Evolutionary conservation across 2,329 filamentous ascomycete species (phyloP), one percentile per base, ranked within the genome.

Genomic region (Verticillium klebahnii): DNA sequence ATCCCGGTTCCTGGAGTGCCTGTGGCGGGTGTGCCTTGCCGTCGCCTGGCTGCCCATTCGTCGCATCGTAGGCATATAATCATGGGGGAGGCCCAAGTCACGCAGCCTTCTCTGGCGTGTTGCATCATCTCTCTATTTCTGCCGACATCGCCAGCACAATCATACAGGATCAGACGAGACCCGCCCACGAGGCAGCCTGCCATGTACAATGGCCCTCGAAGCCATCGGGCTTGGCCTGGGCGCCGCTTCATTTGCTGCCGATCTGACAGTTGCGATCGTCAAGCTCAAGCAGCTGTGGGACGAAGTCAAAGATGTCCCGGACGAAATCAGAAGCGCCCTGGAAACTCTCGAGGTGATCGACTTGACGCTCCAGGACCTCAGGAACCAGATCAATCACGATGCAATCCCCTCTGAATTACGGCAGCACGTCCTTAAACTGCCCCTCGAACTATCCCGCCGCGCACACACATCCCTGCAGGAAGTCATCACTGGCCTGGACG

Each of bases 251-350:
- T 50, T 23, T 8, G 40, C 40, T 12, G 40, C 40, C 40, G 40
- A 50, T 25, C 40, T 50, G n/a, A 50, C 40, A 23, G n/a, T 50
- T 9, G 40, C 40, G 8, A 17, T 60, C 5, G 1, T 64, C 9
- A 63, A 56, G 32, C 5, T 65, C 25, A 60, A 64, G n/a, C 36
- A 56, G 14, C 19, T 65, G 1, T 64, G 59, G 58, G 19, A 62
- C 32, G 62, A 65, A 19, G 58, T 62, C 37, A 56, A 62, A 15
- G 62, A 65, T 3, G 37, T 58, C 12, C 62, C 60, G 3, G 56
- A 59, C 29, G 56, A 56, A 19, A 59, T 61, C 23, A 19, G 23
- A 1, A 59, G 36, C 0, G 25, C 60, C 3, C 12, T 64, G 8
- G 31, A n/a, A 15, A 50, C 55, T 3, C 50, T 64, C 7, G 61